phyloP scores from a whole-genome alignment of 257 asterid genomes.

The Solanum sitiens region DNA sequence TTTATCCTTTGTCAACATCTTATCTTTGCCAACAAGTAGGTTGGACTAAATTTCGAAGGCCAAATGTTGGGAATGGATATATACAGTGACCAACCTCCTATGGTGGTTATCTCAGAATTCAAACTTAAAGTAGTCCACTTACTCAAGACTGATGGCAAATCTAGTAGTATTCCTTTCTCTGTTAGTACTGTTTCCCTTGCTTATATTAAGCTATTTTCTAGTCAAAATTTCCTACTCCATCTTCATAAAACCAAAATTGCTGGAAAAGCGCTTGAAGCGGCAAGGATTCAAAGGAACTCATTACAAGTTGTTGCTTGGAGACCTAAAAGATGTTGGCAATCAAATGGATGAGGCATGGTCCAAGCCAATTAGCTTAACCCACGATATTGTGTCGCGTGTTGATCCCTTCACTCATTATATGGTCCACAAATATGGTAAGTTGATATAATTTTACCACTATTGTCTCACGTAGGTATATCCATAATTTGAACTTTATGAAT shows the following conservation, averaged over 20 bases:
- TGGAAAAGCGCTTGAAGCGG: constrained; percentile 24
- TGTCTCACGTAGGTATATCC: neutral
- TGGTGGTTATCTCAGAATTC: neutral
- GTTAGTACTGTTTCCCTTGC: neutral
- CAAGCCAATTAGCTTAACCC: constrained; percentile 38
- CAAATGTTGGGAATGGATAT: neutral
- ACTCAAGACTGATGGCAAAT: constrained; percentile 11
- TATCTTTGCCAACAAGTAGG: neutral
- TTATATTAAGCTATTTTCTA: constrained; percentile 7
- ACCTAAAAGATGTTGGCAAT: constrained; percentile 24
- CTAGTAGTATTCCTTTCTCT: constrained; percentile 9
- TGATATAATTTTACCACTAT: neutral
- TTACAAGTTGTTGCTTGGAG: constrained; percentile 34
- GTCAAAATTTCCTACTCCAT: constrained; percentile 16
- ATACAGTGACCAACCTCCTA: neutral
- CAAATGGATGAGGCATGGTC: constrained; percentile 36
- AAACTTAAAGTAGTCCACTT: neutral
- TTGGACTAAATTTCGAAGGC: neutral
- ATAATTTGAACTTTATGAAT: neutral
- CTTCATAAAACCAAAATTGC: constrained; percentile 36
- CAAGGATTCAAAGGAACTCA: constrained; percentile 37
- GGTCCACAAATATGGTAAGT: constrained; percentile 32
- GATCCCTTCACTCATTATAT: constrained; percentile 36
- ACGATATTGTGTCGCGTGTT: constrained; percentile 28
- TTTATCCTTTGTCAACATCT: neutral